These are phyloP conservation scores for Cubamyces sp. DNA, from an alignment of 768 basidiomycete genomes.

Conservation along the genomic window DNA sequence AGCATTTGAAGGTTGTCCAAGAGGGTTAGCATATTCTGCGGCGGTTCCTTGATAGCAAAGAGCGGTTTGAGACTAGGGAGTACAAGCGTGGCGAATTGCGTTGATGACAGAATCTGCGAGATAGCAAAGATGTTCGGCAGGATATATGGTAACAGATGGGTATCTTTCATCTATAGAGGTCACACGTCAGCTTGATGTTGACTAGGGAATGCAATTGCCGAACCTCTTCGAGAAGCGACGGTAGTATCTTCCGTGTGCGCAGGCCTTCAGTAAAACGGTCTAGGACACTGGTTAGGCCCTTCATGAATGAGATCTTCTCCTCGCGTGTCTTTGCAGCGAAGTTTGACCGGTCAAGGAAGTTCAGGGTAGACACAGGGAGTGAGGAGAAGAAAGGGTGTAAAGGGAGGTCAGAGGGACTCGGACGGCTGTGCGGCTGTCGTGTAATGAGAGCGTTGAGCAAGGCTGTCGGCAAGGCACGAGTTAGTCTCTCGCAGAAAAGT, in stretches of 20 bases:
- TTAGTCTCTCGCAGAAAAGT: neutral
- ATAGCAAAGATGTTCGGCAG: conserved; percentile 96
- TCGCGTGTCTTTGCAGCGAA: conserved; percentile 94
- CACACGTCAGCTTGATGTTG: neutral
- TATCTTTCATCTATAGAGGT: conserved; percentile 82
- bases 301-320: conserved; percentile 96
- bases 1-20: conserved; percentile 88
- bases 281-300: conserved; percentile 80
- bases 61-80: conserved; percentile 89
- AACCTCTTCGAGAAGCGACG: conserved; percentile 92
- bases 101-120: conserved; percentile 70
- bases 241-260: conserved; percentile 85
- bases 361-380: conserved; percentile 91
- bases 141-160: conserved; percentile 89
- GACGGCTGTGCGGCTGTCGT: conserved; percentile 70
- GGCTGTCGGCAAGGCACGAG: conserved; percentile 46
- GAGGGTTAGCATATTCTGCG: conserved; percentile 94
- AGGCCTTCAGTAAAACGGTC: conserved; percentile 88
- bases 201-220: conserved; percentile 17
- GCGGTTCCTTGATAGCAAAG: conserved; percentile 91
- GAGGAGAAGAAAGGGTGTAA: conserved; percentile 93
- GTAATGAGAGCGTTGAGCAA: conserved; percentile 83
- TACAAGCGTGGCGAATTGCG: conserved; percentile 81
- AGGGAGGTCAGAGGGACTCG: conserved; percentile 79
- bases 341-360: conserved; percentile 93